Conservation (phyloP, 805 yeast species). For the Jamesozyma lodderae region DNA sequence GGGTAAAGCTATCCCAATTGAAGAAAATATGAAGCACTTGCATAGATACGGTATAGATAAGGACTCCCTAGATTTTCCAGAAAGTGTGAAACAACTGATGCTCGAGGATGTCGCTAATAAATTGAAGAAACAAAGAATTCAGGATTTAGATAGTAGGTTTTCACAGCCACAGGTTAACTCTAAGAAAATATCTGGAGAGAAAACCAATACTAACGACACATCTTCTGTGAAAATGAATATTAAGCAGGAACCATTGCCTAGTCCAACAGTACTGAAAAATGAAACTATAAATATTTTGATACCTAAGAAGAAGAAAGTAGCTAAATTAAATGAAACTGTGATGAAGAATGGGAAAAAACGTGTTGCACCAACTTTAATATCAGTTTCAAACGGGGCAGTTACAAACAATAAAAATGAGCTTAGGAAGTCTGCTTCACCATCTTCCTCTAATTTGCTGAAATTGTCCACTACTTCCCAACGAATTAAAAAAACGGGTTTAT, state of each 20-base stretch:
- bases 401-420: neutral
- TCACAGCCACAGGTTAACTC: neutral
- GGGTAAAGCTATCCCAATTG: slow-evolving; percentile 56
- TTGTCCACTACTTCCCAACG: neutral
- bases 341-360: slow-evolving; percentile 68
- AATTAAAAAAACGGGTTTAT: too few species aligned
- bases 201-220: too few species aligned
- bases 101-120: slow-evolving; percentile 57
- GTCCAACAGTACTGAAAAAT: neutral
- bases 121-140: slow-evolving; percentile 19
- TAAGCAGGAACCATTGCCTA: neutral
- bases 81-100: slow-evolving; percentile 66
- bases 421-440: neutral
- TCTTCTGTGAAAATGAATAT: neutral
- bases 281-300: slow-evolving; percentile 18
- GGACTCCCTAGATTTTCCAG: slow-evolving; percentile 79
- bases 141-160: slow-evolving; percentile 7
- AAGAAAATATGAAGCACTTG: slow-evolving; percentile 57
- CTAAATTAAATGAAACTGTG: slow-evolving; percentile 39
- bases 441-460: neutral
- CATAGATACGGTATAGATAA: slow-evolving; percentile 83
- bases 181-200: neutral
- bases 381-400: slow-evolving; percentile 18
- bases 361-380: slow-evolving; percentile 60
- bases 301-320: slow-evolving; percentile 25